These are phyloP conservation scores for Stemphylium vesicarium DNA, from an alignment of 2,329 filamentous ascomycete genomes.

Conservation along the genomic window DNA sequence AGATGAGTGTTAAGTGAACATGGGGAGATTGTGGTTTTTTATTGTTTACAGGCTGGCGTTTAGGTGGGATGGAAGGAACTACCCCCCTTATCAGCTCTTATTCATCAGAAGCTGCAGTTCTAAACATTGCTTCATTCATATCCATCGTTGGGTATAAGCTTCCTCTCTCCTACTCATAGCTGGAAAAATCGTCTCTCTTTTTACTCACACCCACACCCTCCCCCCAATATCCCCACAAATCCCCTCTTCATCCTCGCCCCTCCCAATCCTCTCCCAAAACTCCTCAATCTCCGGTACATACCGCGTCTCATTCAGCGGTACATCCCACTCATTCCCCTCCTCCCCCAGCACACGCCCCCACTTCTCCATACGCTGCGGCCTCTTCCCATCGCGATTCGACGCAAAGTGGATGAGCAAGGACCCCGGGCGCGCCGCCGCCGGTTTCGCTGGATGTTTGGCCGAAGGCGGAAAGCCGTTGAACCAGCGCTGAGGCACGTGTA, in stretches of 20 bases:
- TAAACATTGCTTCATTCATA: too few species aligned
- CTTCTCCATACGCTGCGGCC: constrained; percentile 9
- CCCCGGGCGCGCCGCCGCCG: neutral
- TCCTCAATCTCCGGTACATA: constrained; percentile 1
- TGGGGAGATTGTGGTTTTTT: too few species aligned
- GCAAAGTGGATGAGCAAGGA: constrained; percentile 8
- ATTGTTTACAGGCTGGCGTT: neutral
- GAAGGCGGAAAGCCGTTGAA: constrained; percentile 8
- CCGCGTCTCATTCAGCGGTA: neutral
- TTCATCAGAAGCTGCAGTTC: too few species aligned
- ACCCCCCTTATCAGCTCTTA: neutral
- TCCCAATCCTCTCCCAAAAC: neutral
- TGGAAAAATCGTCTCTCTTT: too few species aligned
- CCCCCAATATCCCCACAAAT: neutral
- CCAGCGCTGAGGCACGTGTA: constrained; percentile 7
- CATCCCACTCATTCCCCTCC: neutral
- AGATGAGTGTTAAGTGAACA: constrained; percentile 1
- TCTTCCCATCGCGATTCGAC: constrained; percentile 9
- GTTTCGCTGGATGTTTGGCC: neutral
- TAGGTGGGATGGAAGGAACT: neutral
- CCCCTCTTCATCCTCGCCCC: neutral
- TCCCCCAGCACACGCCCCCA: constrained; percentile 1
- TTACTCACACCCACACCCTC: constrained; percentile 1
- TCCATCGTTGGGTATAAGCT: too few species aligned
- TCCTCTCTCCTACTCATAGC: too few species aligned